Evolutionary conservation across 1,284 basidiomycete genomes (phyloP).

Genomic region (Cryptococcus floricola): DNA sequence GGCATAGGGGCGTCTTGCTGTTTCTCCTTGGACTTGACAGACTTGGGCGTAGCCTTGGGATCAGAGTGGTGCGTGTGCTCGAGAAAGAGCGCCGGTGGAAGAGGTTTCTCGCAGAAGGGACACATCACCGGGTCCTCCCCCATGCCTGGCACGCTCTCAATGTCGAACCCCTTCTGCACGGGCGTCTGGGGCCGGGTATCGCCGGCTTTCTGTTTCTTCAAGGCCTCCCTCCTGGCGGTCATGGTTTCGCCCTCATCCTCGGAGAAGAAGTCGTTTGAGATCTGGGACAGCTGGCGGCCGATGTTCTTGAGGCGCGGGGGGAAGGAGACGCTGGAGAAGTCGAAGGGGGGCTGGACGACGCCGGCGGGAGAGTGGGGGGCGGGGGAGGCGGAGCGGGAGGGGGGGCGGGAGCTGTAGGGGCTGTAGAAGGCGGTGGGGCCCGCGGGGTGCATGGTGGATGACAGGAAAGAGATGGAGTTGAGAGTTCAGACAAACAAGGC

Average conservation of each 20-base stretch:
- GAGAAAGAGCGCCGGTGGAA: slow-evolving; percentile 31
- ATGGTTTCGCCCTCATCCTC: not conserved
- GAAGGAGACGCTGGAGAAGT: slow-evolving; percentile 8
- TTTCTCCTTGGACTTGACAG: not conserved
- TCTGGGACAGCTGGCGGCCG: slow-evolving; percentile 28
- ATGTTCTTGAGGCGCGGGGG: slow-evolving; percentile 27
- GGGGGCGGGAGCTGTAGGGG: too few species aligned
- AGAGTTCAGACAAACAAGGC: too few species aligned
- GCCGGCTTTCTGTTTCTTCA: slow-evolving; percentile 2
- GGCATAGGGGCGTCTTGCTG: slow-evolving; percentile 1
- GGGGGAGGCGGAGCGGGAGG: not conserved
- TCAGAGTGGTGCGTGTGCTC: slow-evolving; percentile 3
- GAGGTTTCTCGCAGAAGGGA: slow-evolving; percentile 39
- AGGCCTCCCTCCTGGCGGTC: not conserved
- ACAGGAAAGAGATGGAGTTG: too few species aligned
- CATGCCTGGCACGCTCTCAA: slow-evolving; percentile 26
- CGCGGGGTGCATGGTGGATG: too few species aligned
- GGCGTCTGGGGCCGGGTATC: not conserved
- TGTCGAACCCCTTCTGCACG: not conserved
- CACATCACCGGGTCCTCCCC: slow-evolving; percentile 39
- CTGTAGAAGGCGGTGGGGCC: too few species aligned
- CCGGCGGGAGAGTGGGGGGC: slow-evolving; percentile 2
- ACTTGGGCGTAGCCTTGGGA: slow-evolving; percentile 4
- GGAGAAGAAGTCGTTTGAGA: slow-evolving; percentile 24
- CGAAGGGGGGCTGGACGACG: slow-evolving; percentile 6